Evolutionary conservation across 2,329 filamentous ascomycete species (phyloP).

Genomic region (Fusarium mexicanum): DNA sequence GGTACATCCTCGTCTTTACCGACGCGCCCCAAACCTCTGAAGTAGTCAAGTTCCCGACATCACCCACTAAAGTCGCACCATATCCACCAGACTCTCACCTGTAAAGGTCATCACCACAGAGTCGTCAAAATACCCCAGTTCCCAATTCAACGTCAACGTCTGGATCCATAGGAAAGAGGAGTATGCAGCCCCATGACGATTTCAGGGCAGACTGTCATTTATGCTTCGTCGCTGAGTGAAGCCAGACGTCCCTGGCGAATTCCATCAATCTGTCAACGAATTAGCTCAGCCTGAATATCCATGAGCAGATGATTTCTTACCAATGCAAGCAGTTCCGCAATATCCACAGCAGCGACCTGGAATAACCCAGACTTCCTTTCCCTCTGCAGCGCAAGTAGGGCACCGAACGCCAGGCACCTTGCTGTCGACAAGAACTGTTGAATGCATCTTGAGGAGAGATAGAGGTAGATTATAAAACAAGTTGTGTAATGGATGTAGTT

Average conservation of each 20-base stretch:
- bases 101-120: accelerated
- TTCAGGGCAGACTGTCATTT: neutral
- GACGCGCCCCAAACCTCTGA: no score
- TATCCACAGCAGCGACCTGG: neutral
- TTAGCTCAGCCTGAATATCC: neutral
- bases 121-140: accelerated
- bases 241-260: no score
- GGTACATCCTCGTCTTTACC: no score
- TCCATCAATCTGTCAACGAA: neutral
- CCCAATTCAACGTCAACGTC: neutral
- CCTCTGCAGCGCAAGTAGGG: neutral
- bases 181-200: accelerated
- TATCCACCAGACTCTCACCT: accelerated
- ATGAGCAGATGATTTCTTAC: neutral
- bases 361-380: neutral
- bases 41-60: no score
- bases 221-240: neutral
- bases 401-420: neutral
- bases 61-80: neutral
- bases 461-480: neutral
- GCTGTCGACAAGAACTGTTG: neutral
- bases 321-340: neutral
- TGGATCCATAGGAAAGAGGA: neutral
- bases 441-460: neutral
- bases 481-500: no score